Percentiles rank a stretch among this genome's conserved stretches.
These are phyloP conservation scores for Aspergillus latus DNA, from an alignment of 2,329 filamentous ascomycete species.

Conservation along the genomic window DNA sequence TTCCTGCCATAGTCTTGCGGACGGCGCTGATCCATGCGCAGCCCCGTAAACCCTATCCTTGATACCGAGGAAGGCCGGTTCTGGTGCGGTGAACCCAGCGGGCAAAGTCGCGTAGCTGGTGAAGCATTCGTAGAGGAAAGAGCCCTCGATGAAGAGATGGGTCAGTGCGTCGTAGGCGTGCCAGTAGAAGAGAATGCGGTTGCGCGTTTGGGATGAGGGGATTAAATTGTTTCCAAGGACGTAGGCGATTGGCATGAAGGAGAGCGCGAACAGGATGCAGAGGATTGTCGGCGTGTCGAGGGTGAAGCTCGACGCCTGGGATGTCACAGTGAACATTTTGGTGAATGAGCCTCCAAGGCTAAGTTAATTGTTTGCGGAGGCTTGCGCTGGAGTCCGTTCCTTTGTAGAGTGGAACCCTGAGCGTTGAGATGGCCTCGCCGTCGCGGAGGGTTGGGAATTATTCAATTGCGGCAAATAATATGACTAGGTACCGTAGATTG, in stretches of 20 bases:
- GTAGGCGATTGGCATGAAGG: constrained; percentile 56
- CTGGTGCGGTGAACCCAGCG: constrained; percentile 26
- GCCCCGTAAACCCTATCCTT: constrained; percentile 59
- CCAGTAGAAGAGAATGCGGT: constrained; percentile 87
- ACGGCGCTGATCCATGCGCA: constrained; percentile 55
- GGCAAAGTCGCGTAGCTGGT: constrained; percentile 60
- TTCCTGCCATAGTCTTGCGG: constrained; percentile 62
- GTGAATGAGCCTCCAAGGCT: background rate
- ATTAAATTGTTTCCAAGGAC: constrained; percentile 51
- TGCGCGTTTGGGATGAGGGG: constrained; percentile 53
- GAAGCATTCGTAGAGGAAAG: constrained; percentile 92
- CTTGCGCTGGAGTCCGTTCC: no score
- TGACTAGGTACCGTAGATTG: no score
- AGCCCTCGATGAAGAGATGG: constrained; percentile 87
- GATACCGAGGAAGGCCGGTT: constrained; percentile 54
- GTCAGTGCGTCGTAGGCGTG: constrained; percentile 90
- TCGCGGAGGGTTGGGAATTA: no score
- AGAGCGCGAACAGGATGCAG: constrained; percentile 56
- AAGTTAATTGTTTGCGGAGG: background rate
- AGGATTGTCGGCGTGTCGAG: constrained; percentile 51
- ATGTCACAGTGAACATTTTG: constrained; percentile 17
- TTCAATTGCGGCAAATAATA: no score
- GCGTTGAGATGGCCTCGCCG: no score
- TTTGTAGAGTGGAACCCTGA: no score
- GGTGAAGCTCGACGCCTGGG: constrained; percentile 31